Evolutionary conservation across 805 yeast genomes (phyloP).

Genomic region (Lachancea mirantina): DNA sequence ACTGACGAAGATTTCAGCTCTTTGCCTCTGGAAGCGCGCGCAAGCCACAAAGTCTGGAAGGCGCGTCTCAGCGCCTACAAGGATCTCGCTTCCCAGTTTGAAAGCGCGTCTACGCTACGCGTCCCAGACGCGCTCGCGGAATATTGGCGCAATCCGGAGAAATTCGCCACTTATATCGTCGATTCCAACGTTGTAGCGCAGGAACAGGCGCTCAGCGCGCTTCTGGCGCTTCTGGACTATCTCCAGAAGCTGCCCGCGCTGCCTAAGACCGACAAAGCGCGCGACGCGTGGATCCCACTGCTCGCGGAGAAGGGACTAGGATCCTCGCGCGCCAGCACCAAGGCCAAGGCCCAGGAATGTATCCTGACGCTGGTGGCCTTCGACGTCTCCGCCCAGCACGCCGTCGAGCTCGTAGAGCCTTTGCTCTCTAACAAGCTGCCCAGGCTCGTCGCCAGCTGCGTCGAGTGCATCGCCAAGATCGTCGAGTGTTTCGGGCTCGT

Average conservation of each 20-base stretch:
- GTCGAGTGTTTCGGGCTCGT: conserved; percentile 31
- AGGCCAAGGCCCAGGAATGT: conserved; percentile 55
- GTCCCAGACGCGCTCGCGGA: conserved; percentile 46
- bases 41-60: conserved; percentile 77
- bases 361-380: conserved; percentile 57
- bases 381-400: conserved; percentile 55
- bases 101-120: conserved; percentile 7
- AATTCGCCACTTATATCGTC: conserved; percentile 50
- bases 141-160: conserved; percentile 46
- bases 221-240: conserved; percentile 47
- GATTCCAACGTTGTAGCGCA: conserved; percentile 91
- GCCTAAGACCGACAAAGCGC: conserved; percentile 8
- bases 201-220: conserved; percentile 62
- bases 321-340: conserved; percentile 70
- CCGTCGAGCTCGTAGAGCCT: conserved; percentile 58
- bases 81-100: conserved; percentile 47
- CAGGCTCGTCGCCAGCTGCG: conserved; percentile 65
- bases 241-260: conserved; percentile 38
- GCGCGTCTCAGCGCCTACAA: conserved; percentile 76
- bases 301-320: conserved; percentile 78
- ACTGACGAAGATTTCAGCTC: conserved; percentile 56
- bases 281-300: conserved; percentile 20
- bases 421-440: conserved; percentile 59
- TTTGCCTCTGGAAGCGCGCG: conserved; percentile 59
- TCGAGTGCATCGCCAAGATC: conserved; percentile 49